phyloP scores from a whole-genome alignment of 2,329 filamentous ascomycete genomes.

The Epichloe brachyelytri region DNA sequence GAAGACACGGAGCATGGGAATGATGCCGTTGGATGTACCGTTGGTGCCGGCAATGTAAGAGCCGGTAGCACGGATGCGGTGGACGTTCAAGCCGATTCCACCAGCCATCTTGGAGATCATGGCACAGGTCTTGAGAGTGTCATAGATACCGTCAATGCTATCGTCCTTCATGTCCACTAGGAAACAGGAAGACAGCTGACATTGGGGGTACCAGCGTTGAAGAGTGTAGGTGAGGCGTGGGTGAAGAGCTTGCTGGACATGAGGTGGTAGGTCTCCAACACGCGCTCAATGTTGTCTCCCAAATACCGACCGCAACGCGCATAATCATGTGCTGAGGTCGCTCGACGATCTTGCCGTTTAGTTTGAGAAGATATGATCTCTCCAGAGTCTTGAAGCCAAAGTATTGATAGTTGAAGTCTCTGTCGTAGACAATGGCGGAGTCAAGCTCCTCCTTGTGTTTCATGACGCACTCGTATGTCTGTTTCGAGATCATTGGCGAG shows the following conservation, averaged over 20 bases:
- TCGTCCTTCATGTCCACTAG: slow-evolving; percentile 99
- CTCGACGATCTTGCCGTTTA: slow-evolving; percentile 92
- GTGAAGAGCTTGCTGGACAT: slow-evolving; percentile 99
- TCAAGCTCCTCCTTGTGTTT: slow-evolving; percentile 94
- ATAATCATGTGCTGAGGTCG: slow-evolving; percentile 99
- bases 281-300: slow-evolving; percentile 87
- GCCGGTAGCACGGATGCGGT: slow-evolving; percentile 92
- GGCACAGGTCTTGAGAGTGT: slow-evolving; percentile 96
- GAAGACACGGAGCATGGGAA: slow-evolving; percentile 96
- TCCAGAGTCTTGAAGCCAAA: slow-evolving; percentile 99
- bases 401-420: slow-evolving; percentile 99
- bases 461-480: slow-evolving; percentile 88
- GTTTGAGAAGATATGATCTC: slow-evolving; percentile 90
- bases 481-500: slow-evolving; percentile 89
- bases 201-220: slow-evolving; percentile 95
- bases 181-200: slow-evolving; percentile 96
- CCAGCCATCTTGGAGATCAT: slow-evolving; percentile 99
- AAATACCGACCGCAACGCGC: slow-evolving; percentile 95
- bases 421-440: slow-evolving; percentile 97
- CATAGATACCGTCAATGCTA: slow-evolving; percentile 98
- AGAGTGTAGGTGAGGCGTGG: slow-evolving; percentile 92
- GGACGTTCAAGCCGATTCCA: slow-evolving; percentile 91
- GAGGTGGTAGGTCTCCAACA: slow-evolving; percentile 94
- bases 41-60: slow-evolving; percentile 98
- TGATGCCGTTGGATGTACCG: slow-evolving; percentile 91